These are phyloP conservation scores for Paxillus ammoniavirescens DNA, from an alignment of 768 basidiomycete genomes.

Conservation along the genomic window DNA sequence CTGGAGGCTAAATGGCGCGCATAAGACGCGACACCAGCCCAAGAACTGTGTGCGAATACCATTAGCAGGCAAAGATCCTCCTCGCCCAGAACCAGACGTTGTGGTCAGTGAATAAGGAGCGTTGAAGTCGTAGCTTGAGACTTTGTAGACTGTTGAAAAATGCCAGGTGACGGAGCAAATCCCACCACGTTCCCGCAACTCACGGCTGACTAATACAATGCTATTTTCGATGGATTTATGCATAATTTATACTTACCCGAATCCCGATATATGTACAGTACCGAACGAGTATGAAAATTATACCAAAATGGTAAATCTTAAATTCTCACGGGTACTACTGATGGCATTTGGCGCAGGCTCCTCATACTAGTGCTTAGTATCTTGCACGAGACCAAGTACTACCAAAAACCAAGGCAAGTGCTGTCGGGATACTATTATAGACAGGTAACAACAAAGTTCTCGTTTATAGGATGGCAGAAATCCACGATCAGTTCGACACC, in stretches of 20 bases:
- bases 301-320: too few species aligned
- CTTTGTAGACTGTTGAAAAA: not conserved
- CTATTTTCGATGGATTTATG: too few species aligned
- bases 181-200: not conserved
- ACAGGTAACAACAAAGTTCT: not conserved
- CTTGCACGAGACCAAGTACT: not conserved
- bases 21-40: constrained; percentile 10
- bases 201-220: not conserved
- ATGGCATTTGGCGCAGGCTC: too few species aligned
- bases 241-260: not conserved
- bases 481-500: constrained; percentile 94
- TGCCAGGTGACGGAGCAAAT: not conserved
- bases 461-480: constrained; percentile 64
- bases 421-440: not conserved
- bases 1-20: constrained; percentile 11
- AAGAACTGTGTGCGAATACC: constrained; percentile 21
- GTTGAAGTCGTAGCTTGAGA: not conserved
- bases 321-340: too few species aligned
- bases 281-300: too few species aligned
- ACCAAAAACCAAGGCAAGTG: not conserved
- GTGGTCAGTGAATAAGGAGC: not conserved
- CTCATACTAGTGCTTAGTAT: not conserved
- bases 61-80: constrained; percentile 20
- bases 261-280: too few species aligned
- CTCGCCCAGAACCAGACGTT: constrained; percentile 10